Percentiles rank a stretch among this genome's conserved stretches.
Evolutionary conservation across 2,329 filamentous ascomycete species (phyloP).

Genomic region (Macrophomina pseudophaseolina): DNA sequence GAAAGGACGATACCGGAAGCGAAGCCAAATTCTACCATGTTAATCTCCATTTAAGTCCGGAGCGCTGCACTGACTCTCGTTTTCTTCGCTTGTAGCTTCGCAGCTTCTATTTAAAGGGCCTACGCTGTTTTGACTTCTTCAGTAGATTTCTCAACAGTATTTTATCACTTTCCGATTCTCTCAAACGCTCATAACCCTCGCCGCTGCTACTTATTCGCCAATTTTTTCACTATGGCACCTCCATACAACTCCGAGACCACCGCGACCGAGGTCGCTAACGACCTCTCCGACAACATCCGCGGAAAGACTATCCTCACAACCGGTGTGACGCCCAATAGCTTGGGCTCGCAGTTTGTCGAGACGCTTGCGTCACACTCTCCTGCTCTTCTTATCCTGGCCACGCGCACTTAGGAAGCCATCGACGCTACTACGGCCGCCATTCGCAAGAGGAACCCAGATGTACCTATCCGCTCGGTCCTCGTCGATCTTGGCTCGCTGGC

Average conservation of each 20-base stretch:
- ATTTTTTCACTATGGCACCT: not conserved
- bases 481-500: constrained; percentile 46
- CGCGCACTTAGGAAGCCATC: constrained; percentile 49
- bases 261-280: constrained; percentile 29
- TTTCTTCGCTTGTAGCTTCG: too few species aligned
- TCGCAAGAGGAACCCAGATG: constrained; percentile 36
- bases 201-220: too few species aligned
- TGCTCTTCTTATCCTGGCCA: constrained; percentile 40
- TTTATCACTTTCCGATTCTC: too few species aligned
- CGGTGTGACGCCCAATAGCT: constrained; percentile 37
- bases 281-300: not conserved
- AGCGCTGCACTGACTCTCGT: too few species aligned
- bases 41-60: too few species aligned
- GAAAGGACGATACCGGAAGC: too few species aligned
- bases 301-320: constrained; percentile 30
- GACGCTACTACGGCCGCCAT: constrained; percentile 44
- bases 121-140: too few species aligned
- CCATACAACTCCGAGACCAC: constrained; percentile 25
- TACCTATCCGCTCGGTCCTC: constrained; percentile 38
- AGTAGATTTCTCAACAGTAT: too few species aligned
- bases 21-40: too few species aligned
- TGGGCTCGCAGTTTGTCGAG: constrained; percentile 37
- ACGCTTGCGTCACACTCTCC: constrained; percentile 38
- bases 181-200: too few species aligned
- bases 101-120: too few species aligned